Conservation (phyloP, 2,329 filamentous ascomycete genomes). For the Colletotrichum limetticola region DNA sequence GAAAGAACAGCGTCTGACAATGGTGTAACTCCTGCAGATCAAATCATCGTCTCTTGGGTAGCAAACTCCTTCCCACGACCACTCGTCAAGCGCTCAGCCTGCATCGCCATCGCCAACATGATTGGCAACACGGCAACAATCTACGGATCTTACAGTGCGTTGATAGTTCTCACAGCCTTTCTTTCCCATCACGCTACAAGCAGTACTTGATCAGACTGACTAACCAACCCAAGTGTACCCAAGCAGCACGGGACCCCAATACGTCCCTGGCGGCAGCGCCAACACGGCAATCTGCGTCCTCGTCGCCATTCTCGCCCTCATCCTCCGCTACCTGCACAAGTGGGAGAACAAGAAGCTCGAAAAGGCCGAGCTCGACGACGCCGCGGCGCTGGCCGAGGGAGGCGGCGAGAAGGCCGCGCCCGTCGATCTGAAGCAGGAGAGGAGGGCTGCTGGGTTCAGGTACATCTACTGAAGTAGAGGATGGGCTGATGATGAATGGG, state of each 20-base stretch:
- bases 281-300: conserved; percentile 72
- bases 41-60: conserved; percentile 73
- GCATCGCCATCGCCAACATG: conserved; percentile 74
- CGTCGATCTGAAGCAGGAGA: conserved; percentile 20
- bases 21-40: conserved; percentile 42
- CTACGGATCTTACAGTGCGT: conserved; percentile 41
- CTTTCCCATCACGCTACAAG: too few relatives aligned
- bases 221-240: conserved; percentile 55
- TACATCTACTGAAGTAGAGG: conserved; percentile 40
- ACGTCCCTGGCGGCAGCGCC: conserved; percentile 65
- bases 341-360: conserved; percentile 72
- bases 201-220: too few relatives aligned
- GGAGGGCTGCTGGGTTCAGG: conserved; percentile 42
- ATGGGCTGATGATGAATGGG: too few relatives aligned
- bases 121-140: conserved; percentile 69
- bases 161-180: background rate
- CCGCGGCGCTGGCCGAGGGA: conserved; percentile 34
- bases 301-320: conserved; percentile 64
- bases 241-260: conserved; percentile 52
- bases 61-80: conserved; percentile 79
- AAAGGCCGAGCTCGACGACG: conserved; percentile 48
- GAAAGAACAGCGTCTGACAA: background rate
- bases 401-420: conserved; percentile 18
- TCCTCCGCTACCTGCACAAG: conserved; percentile 63
- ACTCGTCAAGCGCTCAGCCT: conserved; percentile 71